Evolutionary conservation across 106 monocot genomes (phyloP).

Genomic region (Cymbidium sinense): DNA sequence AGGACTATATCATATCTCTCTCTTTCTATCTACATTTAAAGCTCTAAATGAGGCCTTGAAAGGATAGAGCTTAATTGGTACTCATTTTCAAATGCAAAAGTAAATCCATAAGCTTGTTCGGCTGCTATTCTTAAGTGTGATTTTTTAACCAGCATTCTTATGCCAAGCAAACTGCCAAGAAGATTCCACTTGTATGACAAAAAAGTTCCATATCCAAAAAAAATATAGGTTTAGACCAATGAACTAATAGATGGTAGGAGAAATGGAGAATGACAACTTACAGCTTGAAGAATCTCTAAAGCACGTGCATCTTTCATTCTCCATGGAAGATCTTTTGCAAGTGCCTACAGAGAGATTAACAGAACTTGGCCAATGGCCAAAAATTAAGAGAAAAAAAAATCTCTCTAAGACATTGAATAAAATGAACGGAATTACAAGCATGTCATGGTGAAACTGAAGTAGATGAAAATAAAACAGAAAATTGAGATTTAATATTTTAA

Average conservation of each 20-base stretch:
- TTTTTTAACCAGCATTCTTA: neutral
- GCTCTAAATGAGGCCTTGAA: neutral
- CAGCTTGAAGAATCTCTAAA: constrained; percentile 81
- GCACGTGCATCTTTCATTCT: constrained; percentile 69
- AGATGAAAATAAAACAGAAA: neutral
- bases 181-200: neutral
- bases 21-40: neutral
- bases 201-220: neutral
- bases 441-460: neutral
- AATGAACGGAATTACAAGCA: neutral
- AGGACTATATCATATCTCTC: no score
- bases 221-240: neutral
- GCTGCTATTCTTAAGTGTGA: neutral
- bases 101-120: neutral
- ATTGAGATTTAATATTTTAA: neutral
- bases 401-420: neutral
- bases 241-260: neutral
- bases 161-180: neutral
- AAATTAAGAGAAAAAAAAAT: neutral
- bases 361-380: neutral
- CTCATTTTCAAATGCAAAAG: neutral
- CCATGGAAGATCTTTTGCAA: constrained; percentile 89
- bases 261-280: constrained; percentile 16
- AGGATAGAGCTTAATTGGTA: neutral
- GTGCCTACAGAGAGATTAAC: constrained; percentile 37